These are phyloP conservation scores for Cucurbitaria berberidis DNA, from an alignment of 2,329 filamentous ascomycete species.

Conservation along the genomic window DNA sequence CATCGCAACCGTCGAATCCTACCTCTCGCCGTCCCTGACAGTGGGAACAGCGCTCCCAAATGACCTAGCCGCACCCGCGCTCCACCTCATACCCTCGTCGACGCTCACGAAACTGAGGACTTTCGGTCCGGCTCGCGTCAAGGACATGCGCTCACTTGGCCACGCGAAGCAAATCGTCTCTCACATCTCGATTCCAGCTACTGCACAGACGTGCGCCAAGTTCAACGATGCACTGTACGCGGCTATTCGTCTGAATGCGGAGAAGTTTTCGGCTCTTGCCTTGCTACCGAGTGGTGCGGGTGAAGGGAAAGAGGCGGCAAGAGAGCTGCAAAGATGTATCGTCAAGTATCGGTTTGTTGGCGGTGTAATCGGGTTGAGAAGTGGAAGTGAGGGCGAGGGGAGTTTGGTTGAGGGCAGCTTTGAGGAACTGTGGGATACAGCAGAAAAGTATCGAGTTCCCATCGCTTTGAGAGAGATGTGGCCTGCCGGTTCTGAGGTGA, in stretches of 20 bases:
- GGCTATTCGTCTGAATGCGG: slow-evolving; percentile 29
- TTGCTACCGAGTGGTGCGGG: slow-evolving; percentile 47
- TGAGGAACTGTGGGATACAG: slow-evolving; percentile 51
- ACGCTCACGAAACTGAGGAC: slow-evolving; percentile 33
- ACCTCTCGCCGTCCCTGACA: slow-evolving; percentile 22
- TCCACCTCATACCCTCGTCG: slow-evolving; percentile 22
- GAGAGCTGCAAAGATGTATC: slow-evolving; percentile 51
- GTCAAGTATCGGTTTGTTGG: slow-evolving; percentile 56
- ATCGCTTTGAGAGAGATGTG: slow-evolving; percentile 29
- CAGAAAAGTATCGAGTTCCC: slow-evolving; percentile 51
- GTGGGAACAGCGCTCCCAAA: slow-evolving; percentile 6
- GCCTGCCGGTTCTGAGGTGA: slow-evolving; percentile 26
- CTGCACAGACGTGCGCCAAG: slow-evolving; percentile 23
- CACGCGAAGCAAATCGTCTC: slow-evolving; percentile 35
- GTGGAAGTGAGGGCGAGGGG: slow-evolving; percentile 24
- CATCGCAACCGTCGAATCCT: slow-evolving; percentile 37
- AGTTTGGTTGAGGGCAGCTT: slow-evolving; percentile 55
- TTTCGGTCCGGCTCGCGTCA: slow-evolving; percentile 27
- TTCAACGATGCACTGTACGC: slow-evolving; percentile 34
- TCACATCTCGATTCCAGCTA: slow-evolving; percentile 28
- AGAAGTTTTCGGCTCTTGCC: slow-evolving; percentile 53
- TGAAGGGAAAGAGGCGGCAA: slow-evolving; percentile 43
- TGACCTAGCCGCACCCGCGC: slow-evolving; percentile 13
- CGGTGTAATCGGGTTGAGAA: slow-evolving; percentile 53
- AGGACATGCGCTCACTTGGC: slow-evolving; percentile 30